Base-by-base conservation (phyloP, 2,329 filamentous ascomycete genomes). In the Hypoxylon sp. region DNA sequence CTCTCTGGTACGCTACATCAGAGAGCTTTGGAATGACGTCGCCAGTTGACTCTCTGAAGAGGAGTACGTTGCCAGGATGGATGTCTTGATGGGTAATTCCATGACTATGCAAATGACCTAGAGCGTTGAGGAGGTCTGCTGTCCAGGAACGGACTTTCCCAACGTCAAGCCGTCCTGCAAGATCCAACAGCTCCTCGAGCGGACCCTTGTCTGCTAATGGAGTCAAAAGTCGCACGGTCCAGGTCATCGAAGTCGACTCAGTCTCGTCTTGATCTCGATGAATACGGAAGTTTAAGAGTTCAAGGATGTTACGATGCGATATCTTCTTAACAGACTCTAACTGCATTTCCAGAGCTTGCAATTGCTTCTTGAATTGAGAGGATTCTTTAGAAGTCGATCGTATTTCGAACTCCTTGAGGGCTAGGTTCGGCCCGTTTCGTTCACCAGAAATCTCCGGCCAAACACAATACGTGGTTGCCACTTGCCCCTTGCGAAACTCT, bases 61-160 rank as follows among this genome's bases (percentile, higher is more conserved):
- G 81, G 3, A 98, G 85, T 51, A 98, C 86, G 71, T 97, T 97
- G 17, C 88, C 86, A 11, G 91, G 85, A 76, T 97, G 93, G 17
- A 98, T 90, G 75, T 92, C 90, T 76, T 93, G 92, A 79, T 98
- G 96, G 24, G 93, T 85, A 63, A 98, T 86, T 19, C 94, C 94
- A 76, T 92, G 91, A 71, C 91, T 91, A 80, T 98, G 95, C 58
- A 97, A 88, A 78, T 92, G 97, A 65, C 94, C 92, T 29, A 99
- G 83, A 0, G 91, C 96, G 81, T 98, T 94, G 26, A 99, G 87
- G 17, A 99, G 85, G 75, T 97, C 94, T 66, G 94, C 90, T n/a
- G 94, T 96, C 91, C 94, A 98, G 24, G 93, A 90, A 59, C 94
- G 91, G 48, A 94, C 90, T 77, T 91, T 94, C 70, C 88, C 88